phyloP scores from a whole-genome alignment of 768 basidiomycete species.

The Obba rivulosa region DNA sequence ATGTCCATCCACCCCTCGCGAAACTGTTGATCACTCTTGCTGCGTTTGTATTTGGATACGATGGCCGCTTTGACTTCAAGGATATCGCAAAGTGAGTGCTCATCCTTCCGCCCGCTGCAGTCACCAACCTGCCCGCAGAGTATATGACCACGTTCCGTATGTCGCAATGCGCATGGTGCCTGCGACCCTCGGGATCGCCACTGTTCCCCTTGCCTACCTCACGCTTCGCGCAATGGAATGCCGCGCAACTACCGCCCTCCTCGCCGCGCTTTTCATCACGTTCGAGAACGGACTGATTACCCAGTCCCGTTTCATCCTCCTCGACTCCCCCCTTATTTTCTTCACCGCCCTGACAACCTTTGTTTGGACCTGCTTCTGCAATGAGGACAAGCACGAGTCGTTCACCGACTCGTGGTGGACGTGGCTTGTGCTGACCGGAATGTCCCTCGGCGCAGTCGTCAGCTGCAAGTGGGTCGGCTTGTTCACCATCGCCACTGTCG shows the following conservation, averaged over 20 bases:
- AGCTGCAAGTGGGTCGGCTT: constrained; percentile 98
- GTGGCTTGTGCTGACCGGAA: constrained; percentile 83
- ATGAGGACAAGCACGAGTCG: constrained; percentile 79
- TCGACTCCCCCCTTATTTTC: constrained; percentile 97
- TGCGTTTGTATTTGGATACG: constrained; percentile 80
- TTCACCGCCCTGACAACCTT: constrained; percentile 90
- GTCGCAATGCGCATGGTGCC: constrained; percentile 98
- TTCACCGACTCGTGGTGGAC: constrained; percentile 91
- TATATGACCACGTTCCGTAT: constrained; percentile 86
- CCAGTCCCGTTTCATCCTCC: constrained; percentile 93
- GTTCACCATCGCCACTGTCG: constrained; percentile 95
- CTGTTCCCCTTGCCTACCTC: constrained; percentile 87
- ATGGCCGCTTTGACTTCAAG: constrained; percentile 95
- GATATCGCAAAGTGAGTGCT: constrained; percentile 88
- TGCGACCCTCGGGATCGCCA: constrained; percentile 80
- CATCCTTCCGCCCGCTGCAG: neutral
- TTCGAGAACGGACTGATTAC: constrained; percentile 97
- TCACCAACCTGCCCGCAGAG: constrained; percentile 36
- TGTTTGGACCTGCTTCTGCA: constrained; percentile 85
- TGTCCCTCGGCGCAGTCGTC: constrained; percentile 87
- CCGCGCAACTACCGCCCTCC: constrained; percentile 85
- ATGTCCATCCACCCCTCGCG: constrained; percentile 96
- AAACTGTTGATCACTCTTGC: constrained; percentile 93
- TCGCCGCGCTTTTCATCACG: constrained; percentile 86
- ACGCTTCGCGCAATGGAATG: constrained; percentile 92